These are phyloP conservation scores for Lolium multiflorum DNA, from an alignment of 176 grass and related monocot species.

Conservation along the genomic window DNA sequence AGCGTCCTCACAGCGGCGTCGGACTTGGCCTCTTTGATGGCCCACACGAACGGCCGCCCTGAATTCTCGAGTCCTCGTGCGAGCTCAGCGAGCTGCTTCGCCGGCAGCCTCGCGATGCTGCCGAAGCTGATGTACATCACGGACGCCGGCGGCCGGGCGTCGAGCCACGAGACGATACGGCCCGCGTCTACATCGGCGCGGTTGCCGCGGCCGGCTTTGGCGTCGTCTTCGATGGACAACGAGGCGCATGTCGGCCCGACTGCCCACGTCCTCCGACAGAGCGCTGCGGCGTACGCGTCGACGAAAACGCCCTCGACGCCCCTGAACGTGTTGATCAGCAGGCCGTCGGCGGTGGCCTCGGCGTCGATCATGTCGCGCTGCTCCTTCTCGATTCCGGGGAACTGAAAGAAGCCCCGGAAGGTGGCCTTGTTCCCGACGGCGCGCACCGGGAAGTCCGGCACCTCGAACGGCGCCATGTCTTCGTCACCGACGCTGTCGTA, in stretches of 20 bases:
- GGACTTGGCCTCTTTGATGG: neutral
- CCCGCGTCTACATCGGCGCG: conserved; percentile 2
- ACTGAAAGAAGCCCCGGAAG: conserved; percentile 46
- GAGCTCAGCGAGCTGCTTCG: conserved; percentile 45
- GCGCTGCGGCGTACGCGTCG: conserved; percentile 40
- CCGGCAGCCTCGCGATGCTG: conserved; percentile 22
- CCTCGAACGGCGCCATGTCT: conserved; percentile 41
- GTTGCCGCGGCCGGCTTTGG: conserved; percentile 41
- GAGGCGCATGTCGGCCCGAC: conserved; percentile 44
- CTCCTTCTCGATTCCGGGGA: neutral
- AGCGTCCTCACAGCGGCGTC: conserved; percentile 36
- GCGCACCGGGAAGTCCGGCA: conserved; percentile 26
- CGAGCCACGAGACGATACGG: conserved; percentile 40
- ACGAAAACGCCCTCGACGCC: conserved; percentile 46
- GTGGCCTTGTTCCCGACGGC: conserved; percentile 21
- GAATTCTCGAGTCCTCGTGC: conserved; percentile 48
- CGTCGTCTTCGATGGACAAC: neutral
- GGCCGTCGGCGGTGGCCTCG: conserved; percentile 49
- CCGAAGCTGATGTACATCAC: conserved; percentile 62
- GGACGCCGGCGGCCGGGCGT: conserved; percentile 37
- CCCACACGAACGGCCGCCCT: conserved; percentile 47
- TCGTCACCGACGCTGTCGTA: conserved; percentile 24
- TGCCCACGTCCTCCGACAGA: conserved; percentile 42
- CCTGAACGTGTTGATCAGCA: conserved; percentile 57
- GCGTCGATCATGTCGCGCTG: neutral